Conservation (phyloP, 148 eudicot genomes). For the Fallopia convolvulus region DNA sequence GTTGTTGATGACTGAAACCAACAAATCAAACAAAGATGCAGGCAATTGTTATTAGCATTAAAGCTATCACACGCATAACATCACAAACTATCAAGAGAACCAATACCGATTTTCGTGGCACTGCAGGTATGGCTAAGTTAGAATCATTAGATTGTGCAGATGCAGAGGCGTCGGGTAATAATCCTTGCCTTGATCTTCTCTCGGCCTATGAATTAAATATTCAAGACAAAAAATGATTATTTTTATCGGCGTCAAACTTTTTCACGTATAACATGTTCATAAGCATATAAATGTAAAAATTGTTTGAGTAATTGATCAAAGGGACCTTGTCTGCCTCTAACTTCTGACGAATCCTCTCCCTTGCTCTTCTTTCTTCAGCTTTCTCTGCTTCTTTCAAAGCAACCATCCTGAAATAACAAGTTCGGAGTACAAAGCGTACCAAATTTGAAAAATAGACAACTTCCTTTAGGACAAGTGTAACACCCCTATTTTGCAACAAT, state of each 20-base stretch:
- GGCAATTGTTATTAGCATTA: not conserved
- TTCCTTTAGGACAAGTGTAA: not conserved
- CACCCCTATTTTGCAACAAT: no score
- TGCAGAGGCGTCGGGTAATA: slow-evolving; percentile 21
- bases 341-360: slow-evolving; percentile 62
- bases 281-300: not conserved
- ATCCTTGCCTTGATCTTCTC: slow-evolving; percentile 44
- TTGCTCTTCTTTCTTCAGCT: slow-evolving; percentile 57
- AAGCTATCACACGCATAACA: not conserved
- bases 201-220: slow-evolving; percentile 35
- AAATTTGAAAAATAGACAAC: not conserved
- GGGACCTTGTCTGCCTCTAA: slow-evolving; percentile 74
- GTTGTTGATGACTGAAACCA: slow-evolving; percentile 18
- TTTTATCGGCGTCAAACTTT: not conserved
- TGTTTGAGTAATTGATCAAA: not conserved
- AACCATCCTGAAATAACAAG: slow-evolving; percentile 30
- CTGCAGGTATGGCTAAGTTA: slow-evolving; percentile 10
- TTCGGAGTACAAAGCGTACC: not conserved
- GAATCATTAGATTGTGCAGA: slow-evolving; percentile 16
- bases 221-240: not conserved
- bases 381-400: slow-evolving; percentile 51
- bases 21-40: not conserved
- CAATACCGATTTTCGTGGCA: slow-evolving; percentile 22
- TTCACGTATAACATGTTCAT: not conserved
- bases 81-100: slow-evolving; percentile 7